A percentile compares a stretch with the other conserved stretches of the same genome.
Evolutionary conservation across 768 basidiomycete genomes (phyloP).

Genomic region (Suillus hirtellus): DNA sequence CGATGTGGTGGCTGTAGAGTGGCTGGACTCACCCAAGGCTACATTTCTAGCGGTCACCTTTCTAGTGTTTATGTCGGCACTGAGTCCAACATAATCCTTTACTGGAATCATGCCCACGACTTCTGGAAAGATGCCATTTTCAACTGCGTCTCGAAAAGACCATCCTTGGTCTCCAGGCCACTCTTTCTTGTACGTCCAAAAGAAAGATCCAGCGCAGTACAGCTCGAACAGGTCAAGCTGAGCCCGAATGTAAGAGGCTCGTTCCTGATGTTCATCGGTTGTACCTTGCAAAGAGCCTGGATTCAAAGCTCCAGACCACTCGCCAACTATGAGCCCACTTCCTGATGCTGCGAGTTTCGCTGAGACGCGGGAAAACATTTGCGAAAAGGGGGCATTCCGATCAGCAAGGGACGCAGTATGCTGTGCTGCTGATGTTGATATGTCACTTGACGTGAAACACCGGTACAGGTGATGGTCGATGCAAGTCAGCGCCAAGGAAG

Average conservation of each 20-base stretch:
- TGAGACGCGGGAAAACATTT: constrained; percentile 41
- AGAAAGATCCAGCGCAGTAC: constrained; percentile 73
- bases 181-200: constrained; percentile 83
- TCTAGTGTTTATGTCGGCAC: constrained; percentile 22
- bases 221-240: constrained; percentile 67
- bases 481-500: constrained; percentile 45
- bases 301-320: constrained; percentile 79
- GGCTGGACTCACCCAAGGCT: constrained; percentile 34
- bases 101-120: constrained; percentile 45
- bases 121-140: constrained; percentile 60
- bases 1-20: constrained; percentile 20
- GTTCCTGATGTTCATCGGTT: constrained; percentile 41
- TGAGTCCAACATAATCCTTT: constrained; percentile 19
- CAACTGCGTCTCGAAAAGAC: constrained; percentile 67
- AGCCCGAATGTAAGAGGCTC: constrained; percentile 54
- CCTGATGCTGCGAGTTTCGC: constrained; percentile 37
- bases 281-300: constrained; percentile 56
- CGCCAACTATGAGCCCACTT: constrained; percentile 67
- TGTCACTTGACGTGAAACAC: constrained; percentile 69
- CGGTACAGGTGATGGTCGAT: constrained; percentile 86
- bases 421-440: constrained; percentile 47
- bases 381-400: constrained; percentile 38
- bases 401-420: constrained; percentile 54
- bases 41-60: constrained; percentile 31
- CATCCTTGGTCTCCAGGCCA: constrained; percentile 68